A percentile compares a stretch with the other conserved stretches of the same genome.
These are phyloP conservation scores for Pythium folliculosum DNA, from an alignment of 352 stramenopile species.

Conservation along the genomic window DNA sequence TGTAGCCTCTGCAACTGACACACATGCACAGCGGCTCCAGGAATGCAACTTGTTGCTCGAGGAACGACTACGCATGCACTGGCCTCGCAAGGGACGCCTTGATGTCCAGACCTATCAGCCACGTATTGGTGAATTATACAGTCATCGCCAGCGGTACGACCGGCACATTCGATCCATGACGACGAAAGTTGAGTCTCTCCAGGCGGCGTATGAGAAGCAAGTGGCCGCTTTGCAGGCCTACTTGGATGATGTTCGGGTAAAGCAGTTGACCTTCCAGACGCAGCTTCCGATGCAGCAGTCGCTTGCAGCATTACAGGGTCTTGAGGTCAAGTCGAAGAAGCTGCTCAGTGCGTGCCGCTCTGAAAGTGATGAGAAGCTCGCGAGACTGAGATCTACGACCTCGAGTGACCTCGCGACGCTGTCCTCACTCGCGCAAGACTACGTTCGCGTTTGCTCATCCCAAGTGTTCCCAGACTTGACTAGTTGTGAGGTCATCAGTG, in stretches of 20 bases:
- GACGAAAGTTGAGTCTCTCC: constrained; percentile 54
- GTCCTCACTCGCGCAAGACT: constrained; percentile 47
- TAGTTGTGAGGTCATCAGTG: constrained; percentile 60
- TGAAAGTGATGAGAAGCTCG: constrained; percentile 34
- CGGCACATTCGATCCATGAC: constrained; percentile 61
- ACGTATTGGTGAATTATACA: constrained; percentile 79
- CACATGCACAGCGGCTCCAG: constrained; percentile 41
- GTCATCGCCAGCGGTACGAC: constrained; percentile 73
- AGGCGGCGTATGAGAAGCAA: constrained; percentile 47
- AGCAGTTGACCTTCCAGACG: constrained; percentile 54
- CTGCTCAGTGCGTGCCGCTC: constrained; percentile 45
- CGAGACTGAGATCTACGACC: constrained; percentile 31
- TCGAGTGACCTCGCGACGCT: constrained; percentile 38
- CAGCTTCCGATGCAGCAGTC: constrained; percentile 74
- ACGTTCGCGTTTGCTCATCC: constrained; percentile 46
- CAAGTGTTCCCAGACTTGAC: constrained; percentile 68
- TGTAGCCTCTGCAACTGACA: constrained; percentile 8
- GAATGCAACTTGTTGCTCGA: constrained; percentile 61
- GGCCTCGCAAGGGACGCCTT: constrained; percentile 77
- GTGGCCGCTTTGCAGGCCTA: constrained; percentile 29
- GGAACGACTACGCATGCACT: constrained; percentile 87
- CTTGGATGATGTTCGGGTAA: constrained; percentile 41
- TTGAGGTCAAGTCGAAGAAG: constrained; percentile 85
- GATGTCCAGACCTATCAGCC: constrained; percentile 89
- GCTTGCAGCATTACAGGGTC: constrained; percentile 81